phyloP scores from a whole-genome alignment of 2,329 filamentous ascomycete genomes.

The Dryadomyces quercus-mongolicae region DNA sequence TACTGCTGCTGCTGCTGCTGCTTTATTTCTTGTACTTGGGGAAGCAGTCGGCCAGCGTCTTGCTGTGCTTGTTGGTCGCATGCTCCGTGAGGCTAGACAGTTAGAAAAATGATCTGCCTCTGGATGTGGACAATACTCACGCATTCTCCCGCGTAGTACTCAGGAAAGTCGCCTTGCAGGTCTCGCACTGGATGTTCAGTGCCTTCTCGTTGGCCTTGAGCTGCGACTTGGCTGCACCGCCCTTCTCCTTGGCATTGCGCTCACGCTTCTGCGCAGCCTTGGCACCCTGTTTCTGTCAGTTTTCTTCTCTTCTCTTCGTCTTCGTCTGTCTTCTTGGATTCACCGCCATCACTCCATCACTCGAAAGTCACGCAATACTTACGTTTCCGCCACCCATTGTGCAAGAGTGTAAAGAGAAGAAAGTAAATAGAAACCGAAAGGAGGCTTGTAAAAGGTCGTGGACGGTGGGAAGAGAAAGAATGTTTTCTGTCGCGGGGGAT shows the following conservation, averaged over 20 bases:
- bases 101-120: too few species aligned
- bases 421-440: not conserved
- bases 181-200: slow-evolving; percentile 63
- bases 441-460: not conserved
- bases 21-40: slow-evolving; percentile 29
- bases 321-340: not conserved
- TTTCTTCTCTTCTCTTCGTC: not conserved
- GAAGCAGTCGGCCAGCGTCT: slow-evolving; percentile 61
- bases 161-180: slow-evolving; percentile 69
- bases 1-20: slow-evolving; percentile 4
- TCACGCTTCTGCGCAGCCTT: slow-evolving; percentile 53
- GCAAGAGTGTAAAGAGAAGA: not conserved
- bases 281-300: slow-evolving; percentile 18
- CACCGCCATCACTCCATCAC: not conserved
- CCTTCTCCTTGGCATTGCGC: slow-evolving; percentile 51
- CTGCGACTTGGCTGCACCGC: slow-evolving; percentile 48
- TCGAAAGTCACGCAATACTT: slow-evolving; percentile 6
- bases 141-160: slow-evolving; percentile 64
- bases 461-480: not conserved
- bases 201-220: slow-evolving; percentile 60
- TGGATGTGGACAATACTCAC: slow-evolving; percentile 33
- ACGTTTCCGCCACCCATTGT: slow-evolving; percentile 23
- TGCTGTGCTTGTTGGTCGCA: slow-evolving; percentile 65
- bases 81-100: slow-evolving; percentile 51
- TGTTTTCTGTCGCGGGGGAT: not conserved